Base-by-base conservation (phyloP, 2,329 filamentous ascomycete species). In the Scedosporium aurantiacum region DNA sequence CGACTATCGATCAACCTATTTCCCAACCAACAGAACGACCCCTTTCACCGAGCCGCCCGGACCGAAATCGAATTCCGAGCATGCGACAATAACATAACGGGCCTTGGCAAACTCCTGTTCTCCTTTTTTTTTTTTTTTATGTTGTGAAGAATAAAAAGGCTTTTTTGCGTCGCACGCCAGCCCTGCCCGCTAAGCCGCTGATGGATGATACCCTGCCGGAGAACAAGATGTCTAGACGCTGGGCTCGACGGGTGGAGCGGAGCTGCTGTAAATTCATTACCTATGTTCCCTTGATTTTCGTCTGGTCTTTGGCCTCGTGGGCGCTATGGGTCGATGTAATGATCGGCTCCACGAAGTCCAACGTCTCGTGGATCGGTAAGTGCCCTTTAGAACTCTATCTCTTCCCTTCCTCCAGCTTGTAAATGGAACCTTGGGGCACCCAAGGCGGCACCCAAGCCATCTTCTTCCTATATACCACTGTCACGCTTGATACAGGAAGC, bases 261-360 rank as follows among this genome's bases (percentile, higher is more conserved):
- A 87, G 84, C 70, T 97, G 91, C 79, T 97, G 92, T 76, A 77
- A 81, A 52, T 83, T 85, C 63, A 80, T 88, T 60, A 89, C 85
- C 27, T 96, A 91, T 73, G 90, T 96, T 67, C 93, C 93, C n/a
- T 80, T 97, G 18, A 78, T 78, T 28, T 96, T 97, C 70, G 90
- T 97, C 63, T 97, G 96, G 70, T 82, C 88, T 61, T 74, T 97
- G 66, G 93, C 91, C n/a, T 88, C 88, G 10, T 99, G 94, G 94
- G 92, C 91, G 2, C 83, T 88, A n/a, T 97, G 89, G 81, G 91
- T 96, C 7, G 82, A 92, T 67, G 81, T 89, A 57, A 86, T 80
- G 62, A 89, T 96, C 63, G 89, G 90, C 60, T 79, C 81, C 28
- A 76, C 75, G 59, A 76, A 79, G 21, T 74, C 77, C 5, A 78